phyloP scores from a whole-genome alignment of 257 asterid species.

The Ocimum tenuiflorum region DNA sequence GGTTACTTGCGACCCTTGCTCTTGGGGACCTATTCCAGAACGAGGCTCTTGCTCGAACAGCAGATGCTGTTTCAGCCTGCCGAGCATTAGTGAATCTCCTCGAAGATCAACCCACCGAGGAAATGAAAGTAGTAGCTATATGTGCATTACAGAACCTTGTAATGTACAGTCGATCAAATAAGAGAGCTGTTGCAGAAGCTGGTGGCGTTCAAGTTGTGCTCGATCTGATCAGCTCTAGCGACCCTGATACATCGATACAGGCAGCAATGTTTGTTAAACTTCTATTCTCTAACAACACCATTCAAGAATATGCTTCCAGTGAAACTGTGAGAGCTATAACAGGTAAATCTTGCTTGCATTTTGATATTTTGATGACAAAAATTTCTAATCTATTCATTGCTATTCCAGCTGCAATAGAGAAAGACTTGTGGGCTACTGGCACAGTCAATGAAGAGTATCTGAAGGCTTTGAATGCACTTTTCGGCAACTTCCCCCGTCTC shows the following conservation, averaged over 20 bases:
- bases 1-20: conserved; percentile 91
- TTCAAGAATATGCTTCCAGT: conserved; percentile 98
- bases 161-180: conserved; percentile 89
- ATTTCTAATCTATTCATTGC: background rate
- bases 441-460: conserved; percentile 85
- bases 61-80: conserved; percentile 97
- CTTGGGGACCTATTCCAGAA: conserved; percentile 95
- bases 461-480: conserved; percentile 85
- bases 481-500: conserved; percentile 87
- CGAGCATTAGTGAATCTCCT: conserved; percentile 94
- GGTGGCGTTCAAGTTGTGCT: conserved; percentile 99
- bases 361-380: background rate
- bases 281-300: conserved; percentile 85
- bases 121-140: conserved; percentile 96
- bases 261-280: conserved; percentile 95
- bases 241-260: conserved; percentile 90
- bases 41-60: conserved; percentile 83
- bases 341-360: conserved; percentile 40
- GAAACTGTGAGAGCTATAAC: conserved; percentile 98
- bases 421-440: conserved; percentile 91
- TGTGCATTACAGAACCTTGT: conserved; percentile 96
- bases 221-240: conserved; percentile 87
- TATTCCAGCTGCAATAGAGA: conserved; percentile 80
- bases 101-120: conserved; percentile 99
- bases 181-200: conserved; percentile 99